These are phyloP conservation scores for Beauveria rudraprayagi DNA, from an alignment of 2,329 filamentous ascomycete genomes.

Conservation along the genomic window DNA sequence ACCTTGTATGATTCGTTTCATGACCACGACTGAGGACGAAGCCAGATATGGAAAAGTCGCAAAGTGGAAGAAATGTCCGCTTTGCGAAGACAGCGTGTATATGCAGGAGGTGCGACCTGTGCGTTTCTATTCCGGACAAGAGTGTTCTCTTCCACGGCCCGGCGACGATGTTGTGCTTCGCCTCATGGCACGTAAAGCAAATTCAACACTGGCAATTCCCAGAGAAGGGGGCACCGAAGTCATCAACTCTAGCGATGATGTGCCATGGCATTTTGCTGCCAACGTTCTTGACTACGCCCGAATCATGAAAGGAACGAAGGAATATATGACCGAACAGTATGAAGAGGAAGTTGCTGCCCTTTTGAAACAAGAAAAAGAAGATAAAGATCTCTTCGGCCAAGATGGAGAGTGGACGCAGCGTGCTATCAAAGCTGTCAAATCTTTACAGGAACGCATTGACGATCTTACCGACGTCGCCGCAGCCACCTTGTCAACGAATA, in stretches of 20 bases:
- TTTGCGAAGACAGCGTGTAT: constrained; percentile 91
- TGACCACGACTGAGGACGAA: constrained; percentile 78
- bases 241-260: constrained; percentile 60
- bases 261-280: constrained; percentile 92
- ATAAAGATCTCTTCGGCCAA: constrained; percentile 84
- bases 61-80: constrained; percentile 90
- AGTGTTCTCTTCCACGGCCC: constrained; percentile 68
- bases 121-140: constrained; percentile 84
- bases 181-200: constrained; percentile 70
- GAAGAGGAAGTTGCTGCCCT: constrained; percentile 71
- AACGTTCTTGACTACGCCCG: constrained; percentile 92
- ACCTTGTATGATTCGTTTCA: constrained; percentile 87
- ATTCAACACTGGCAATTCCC: constrained; percentile 80
- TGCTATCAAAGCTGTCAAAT: constrained; percentile 65
- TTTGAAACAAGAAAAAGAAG: constrained; percentile 70
- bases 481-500: constrained; percentile 15
- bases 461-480: constrained; percentile 29
- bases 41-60: constrained; percentile 58
- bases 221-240: constrained; percentile 67
- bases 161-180: constrained; percentile 86
- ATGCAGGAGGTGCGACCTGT: constrained; percentile 84
- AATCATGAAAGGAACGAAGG: constrained; percentile 87
- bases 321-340: constrained; percentile 78
- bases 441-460: constrained; percentile 65
- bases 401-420: constrained; percentile 89